These are phyloP conservation scores for Conticribra guillardii DNA, from an alignment of 108 stramenopile species.

Conservation along the genomic window DNA sequence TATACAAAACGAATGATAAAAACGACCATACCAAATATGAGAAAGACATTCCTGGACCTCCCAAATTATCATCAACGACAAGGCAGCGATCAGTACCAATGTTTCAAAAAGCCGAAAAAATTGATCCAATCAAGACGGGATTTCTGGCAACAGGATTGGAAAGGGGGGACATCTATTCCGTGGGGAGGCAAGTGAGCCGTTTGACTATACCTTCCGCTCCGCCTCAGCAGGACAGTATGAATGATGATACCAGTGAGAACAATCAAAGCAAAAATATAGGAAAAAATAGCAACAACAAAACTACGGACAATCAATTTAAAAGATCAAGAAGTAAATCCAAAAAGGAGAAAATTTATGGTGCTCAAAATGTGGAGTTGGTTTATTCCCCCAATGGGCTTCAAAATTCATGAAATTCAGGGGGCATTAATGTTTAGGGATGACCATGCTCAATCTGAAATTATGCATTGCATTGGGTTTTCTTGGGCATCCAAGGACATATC, in stretches of 20 bases:
- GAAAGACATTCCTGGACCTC: neutral
- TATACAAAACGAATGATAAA: too few species aligned
- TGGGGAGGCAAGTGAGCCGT: conserved; percentile 5
- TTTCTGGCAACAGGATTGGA: neutral
- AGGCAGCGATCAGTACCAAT: neutral
- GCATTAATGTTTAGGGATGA: too few species aligned
- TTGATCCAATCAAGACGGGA: conserved; percentile 15
- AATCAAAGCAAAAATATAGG: too few species aligned
- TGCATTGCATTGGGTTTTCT: too few species aligned
- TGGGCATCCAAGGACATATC: too few species aligned
- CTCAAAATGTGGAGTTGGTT: conserved; percentile 14
- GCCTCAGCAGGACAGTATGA: neutral
- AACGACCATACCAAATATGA: neutral
- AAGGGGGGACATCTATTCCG: conserved; percentile 1
- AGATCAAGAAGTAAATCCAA: conserved; percentile 10
- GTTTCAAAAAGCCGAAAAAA: conserved; percentile 16
- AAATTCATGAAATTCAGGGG: too few species aligned
- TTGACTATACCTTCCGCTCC: neutral
- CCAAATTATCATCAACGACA: neutral
- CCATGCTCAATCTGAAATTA: too few species aligned
- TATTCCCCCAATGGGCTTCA: conserved; percentile 5
- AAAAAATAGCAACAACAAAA: too few species aligned
- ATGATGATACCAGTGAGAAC: neutral
- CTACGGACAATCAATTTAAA: too few species aligned
- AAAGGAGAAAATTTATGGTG: conserved; percentile 14